Evolutionary conservation across 2,329 filamentous ascomycete genomes (phyloP).

Genomic region (Byssoonygena ceratinophila): DNA sequence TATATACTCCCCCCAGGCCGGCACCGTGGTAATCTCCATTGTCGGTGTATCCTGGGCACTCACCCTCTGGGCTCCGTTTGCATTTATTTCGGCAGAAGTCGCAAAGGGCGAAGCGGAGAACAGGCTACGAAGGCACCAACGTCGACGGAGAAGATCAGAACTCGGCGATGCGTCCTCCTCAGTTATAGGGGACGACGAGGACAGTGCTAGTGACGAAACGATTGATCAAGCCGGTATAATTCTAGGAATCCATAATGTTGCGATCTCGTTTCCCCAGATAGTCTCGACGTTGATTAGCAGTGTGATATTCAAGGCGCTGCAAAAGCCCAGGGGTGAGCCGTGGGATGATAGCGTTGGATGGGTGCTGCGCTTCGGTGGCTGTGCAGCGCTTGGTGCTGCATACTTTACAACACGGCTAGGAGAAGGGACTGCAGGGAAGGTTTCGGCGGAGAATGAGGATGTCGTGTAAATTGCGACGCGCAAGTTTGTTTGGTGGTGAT

Average conservation of each 20-base stretch:
- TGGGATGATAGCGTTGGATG: constrained; percentile 81
- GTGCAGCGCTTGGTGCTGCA: constrained; percentile 66
- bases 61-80: constrained; percentile 89
- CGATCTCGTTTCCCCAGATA: constrained; percentile 83
- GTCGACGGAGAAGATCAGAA: constrained; percentile 14
- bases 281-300: constrained; percentile 77
- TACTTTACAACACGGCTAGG: constrained; percentile 58
- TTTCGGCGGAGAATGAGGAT: background rate
- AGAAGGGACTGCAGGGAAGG: constrained; percentile 41
- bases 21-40: constrained; percentile 66
- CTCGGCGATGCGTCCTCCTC: too few relatives aligned
- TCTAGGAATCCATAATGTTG: constrained; percentile 90
- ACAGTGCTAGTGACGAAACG: constrained; percentile 44
- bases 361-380: constrained; percentile 72
- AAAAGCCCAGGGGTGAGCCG: constrained; percentile 74
- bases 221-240: constrained; percentile 78
- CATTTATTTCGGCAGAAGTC: constrained; percentile 87
- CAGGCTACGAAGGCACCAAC: constrained; percentile 37
- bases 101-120: constrained; percentile 64
- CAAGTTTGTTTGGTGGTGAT: background rate
- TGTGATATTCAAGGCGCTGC: constrained; percentile 70
- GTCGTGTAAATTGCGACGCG: constrained; percentile 8
- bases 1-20: constrained; percentile 58
- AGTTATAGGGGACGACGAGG: background rate
- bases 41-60: constrained; percentile 88